These are phyloP conservation scores for Paxillus involutus DNA, from an alignment of 768 basidiomycete genomes.

Conservation along the genomic window DNA sequence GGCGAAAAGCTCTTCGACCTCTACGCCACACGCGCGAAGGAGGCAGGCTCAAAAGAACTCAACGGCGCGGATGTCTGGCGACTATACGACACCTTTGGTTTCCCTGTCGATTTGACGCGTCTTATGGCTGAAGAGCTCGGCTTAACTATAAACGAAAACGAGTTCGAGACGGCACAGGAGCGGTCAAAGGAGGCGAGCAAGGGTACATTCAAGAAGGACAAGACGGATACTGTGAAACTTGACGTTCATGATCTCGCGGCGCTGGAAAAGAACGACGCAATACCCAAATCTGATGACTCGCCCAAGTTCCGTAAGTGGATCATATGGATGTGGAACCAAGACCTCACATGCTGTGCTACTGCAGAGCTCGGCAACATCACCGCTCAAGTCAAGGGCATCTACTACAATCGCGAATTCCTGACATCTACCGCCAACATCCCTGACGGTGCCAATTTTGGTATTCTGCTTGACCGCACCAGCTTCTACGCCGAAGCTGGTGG, in stretches of 20 bases:
- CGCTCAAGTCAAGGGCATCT: constrained; percentile 80
- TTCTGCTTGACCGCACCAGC: constrained; percentile 88
- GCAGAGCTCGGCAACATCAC: constrained; percentile 76
- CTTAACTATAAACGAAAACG: constrained; percentile 78
- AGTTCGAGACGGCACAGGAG: constrained; percentile 87
- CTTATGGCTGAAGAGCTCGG: constrained; percentile 96
- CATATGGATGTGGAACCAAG: not conserved
- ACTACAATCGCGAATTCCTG: constrained; percentile 76
- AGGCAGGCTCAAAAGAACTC: constrained; percentile 62
- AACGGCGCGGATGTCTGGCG: constrained; percentile 95
- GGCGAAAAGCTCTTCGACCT: constrained; percentile 95
- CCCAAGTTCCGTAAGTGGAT: constrained; percentile 78
- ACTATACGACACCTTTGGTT: constrained; percentile 97
- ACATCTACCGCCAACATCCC: constrained; percentile 66
- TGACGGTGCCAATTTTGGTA: constrained; percentile 68
- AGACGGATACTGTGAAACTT: constrained; percentile 73
- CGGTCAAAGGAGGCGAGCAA: constrained; percentile 92
- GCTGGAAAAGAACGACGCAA: constrained; percentile 71
- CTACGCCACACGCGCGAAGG: constrained; percentile 69
- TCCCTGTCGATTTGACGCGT: constrained; percentile 94
- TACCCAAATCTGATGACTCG: constrained; percentile 92
- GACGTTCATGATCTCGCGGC: constrained; percentile 94
- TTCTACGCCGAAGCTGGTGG: constrained; percentile 99
- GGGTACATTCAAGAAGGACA: constrained; percentile 71
- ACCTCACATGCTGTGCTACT: not conserved